These are phyloP conservation scores for Venturia aucupariae DNA, from an alignment of 2,329 filamentous ascomycete genomes.

Conservation along the genomic window DNA sequence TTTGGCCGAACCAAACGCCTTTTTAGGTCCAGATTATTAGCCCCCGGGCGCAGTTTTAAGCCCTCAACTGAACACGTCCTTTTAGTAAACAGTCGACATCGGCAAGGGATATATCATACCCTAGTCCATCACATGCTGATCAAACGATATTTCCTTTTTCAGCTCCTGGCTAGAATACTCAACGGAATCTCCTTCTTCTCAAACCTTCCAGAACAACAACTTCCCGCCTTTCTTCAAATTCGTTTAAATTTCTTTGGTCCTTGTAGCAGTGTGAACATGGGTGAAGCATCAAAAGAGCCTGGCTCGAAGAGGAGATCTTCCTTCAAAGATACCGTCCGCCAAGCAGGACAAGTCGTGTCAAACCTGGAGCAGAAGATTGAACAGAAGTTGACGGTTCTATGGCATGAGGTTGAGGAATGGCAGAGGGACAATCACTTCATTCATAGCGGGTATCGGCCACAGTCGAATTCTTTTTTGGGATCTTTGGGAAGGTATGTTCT, in stretches of 20 bases:
- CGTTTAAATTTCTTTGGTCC: not conserved
- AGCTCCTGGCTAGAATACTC: not conserved
- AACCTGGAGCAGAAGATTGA: conserved; percentile 10
- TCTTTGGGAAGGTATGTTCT: conserved; percentile 41
- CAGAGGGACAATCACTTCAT: conserved; percentile 59
- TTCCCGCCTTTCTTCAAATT: not conserved
- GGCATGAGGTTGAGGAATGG: conserved; percentile 15
- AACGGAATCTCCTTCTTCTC: not conserved
- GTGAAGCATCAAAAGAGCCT: not conserved
- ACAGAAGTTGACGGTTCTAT: conserved; percentile 12
- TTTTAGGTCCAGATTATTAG: too few relatives aligned
- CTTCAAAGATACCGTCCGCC: not conserved
- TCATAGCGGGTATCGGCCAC: conserved; percentile 53
- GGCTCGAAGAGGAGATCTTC: not conserved
- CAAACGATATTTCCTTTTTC: not conserved
- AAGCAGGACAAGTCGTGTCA: conserved; percentile 4
- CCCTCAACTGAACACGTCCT: too few relatives aligned
- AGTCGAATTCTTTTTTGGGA: conserved; percentile 49
- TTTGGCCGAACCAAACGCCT: too few relatives aligned
- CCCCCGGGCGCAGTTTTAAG: too few relatives aligned
- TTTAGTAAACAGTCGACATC: not conserved
- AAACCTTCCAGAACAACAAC: not conserved
- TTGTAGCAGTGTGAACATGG: not conserved
- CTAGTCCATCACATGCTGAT: not conserved
- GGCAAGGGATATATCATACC: not conserved